Percentiles rank a stretch among this genome's conserved stretches.
These are phyloP conservation scores for Pachysandra terminalis DNA, from an alignment of 164 flowering plant genomes.

Conservation along the genomic window DNA sequence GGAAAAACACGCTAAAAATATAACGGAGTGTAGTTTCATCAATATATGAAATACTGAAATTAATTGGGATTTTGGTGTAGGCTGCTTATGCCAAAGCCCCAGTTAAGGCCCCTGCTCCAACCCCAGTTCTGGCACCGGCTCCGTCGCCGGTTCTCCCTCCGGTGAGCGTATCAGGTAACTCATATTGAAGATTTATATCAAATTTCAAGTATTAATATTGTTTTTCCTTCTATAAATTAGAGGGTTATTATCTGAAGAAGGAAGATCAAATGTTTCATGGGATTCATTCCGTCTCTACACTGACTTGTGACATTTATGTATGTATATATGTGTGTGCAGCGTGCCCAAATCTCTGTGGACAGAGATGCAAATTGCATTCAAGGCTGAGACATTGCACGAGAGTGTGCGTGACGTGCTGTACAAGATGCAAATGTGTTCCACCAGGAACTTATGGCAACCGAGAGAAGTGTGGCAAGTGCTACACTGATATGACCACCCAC, in stretches of 20 bases:
- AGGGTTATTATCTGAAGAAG: too few species aligned
- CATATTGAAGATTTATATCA: too few species aligned
- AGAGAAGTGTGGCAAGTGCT: slow-evolving; percentile 36
- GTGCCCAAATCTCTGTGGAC: slow-evolving; percentile 15
- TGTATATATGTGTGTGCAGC: neutral
- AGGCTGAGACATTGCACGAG: slow-evolving; percentile 37
- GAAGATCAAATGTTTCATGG: too few species aligned
- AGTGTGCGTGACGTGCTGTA: slow-evolving; percentile 44
- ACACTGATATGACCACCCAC: slow-evolving; percentile 45
- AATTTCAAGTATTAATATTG: too few species aligned
- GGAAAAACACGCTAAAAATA: too few species aligned
- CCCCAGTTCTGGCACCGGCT: neutral
- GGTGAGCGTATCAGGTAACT: neutral
- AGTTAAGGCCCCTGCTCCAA: neutral
- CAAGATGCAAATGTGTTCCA: slow-evolving; percentile 46
- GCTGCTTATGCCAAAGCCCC: neutral
- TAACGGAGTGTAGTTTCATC: neutral
- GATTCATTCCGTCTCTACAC: too few species aligned
- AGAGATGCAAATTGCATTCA: slow-evolving; percentile 34
- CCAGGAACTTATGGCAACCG: slow-evolving; percentile 43
- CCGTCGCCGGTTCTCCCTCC: neutral
- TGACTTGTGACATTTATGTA: too few species aligned
- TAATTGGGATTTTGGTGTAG: neutral
- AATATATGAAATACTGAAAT: neutral
- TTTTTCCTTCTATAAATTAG: too few species aligned